Conservation (phyloP, 2,329 filamentous ascomycete species). For the Cladophialophora chaetospira region DNA sequence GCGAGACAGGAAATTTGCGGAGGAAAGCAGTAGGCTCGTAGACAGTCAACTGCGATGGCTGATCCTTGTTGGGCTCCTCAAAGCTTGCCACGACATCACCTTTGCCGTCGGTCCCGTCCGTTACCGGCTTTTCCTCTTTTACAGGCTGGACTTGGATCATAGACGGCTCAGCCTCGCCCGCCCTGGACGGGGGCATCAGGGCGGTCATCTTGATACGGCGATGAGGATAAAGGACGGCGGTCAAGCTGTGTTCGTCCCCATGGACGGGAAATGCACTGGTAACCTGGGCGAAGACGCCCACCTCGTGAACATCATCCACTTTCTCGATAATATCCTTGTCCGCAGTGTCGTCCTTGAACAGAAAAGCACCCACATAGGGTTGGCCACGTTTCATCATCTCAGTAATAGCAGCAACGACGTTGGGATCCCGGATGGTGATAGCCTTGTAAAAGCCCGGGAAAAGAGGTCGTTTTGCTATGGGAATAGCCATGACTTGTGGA, state of each 20-base stretch:
- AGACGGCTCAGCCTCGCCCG: conserved; percentile 40
- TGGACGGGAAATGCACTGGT: conserved; percentile 92
- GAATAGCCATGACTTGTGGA: conserved; percentile 95
- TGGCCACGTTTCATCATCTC: conserved; percentile 97
- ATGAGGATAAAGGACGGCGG: conserved; percentile 93
- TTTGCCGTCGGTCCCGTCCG: conserved; percentile 68
- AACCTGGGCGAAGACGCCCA: conserved; percentile 96
- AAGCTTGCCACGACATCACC: conserved; percentile 97
- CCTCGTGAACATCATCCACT: conserved; percentile 87
- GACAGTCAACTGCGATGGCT: conserved; percentile 57
- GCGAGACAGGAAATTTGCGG: conserved; percentile 84
- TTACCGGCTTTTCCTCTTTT: conserved; percentile 54
- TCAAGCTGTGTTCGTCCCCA: conserved; percentile 81
- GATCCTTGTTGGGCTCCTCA: conserved; percentile 73
- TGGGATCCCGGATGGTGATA: conserved; percentile 90
- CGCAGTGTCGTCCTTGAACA: conserved; percentile 94
- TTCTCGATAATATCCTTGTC: conserved; percentile 93
- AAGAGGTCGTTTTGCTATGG: conserved; percentile 87
- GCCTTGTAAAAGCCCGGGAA: conserved; percentile 99
- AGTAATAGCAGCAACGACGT: conserved; percentile 87
- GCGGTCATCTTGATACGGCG: conserved; percentile 88
- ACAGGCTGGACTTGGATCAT: conserved; percentile 44
- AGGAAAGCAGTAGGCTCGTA: conserved; percentile 92
- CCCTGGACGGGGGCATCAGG: conserved; percentile 66
- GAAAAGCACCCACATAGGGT: conserved; percentile 93